Evolutionary conservation across 257 asterid genomes (phyloP), one percentile per base, ranked within the genome.

Genomic region (Lithospermum erythrorhizon): DNA sequence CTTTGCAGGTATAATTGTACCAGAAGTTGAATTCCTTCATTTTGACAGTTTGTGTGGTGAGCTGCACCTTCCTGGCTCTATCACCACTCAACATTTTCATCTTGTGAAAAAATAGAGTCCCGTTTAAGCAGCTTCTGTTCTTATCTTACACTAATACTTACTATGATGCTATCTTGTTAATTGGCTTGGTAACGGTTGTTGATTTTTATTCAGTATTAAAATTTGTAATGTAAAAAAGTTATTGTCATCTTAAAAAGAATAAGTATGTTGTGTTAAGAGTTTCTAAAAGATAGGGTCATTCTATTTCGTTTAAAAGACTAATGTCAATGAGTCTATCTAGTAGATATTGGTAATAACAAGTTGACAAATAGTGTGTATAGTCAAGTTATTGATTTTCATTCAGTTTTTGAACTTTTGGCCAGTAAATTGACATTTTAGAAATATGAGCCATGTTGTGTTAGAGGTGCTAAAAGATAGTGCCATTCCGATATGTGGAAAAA

Each of bases 1-100:
- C 97, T 22, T 79, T 93, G 82, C 98, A 93, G 98, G 98, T 91
- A 78, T 64, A 72, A 22, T 60, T 56, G 25, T 58, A 55, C 41
- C 65, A 16, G 18, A 20, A 29, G 51, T 45, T 27, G 17, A 23
- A 30, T 27, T 30, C 35, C 21, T 48, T 35, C 16, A 6, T 58
- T 47, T 2, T 22, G 57, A 25, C 25, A 53, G 57, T 2, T 11
- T 15, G 21, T 1, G 49, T 32, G 17, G 16, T 3, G 18, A 41
- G 49, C 4, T 14, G 16, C 49, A 41, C 49, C 49, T 41, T 41
- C 49, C 49, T 41, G 49, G 15, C 49, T 41, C 4, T 8, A 41
- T 11, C 16, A 11, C 49, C 49, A 41, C 49, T 41, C 49, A 13
- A 41, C 14, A 4, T 5, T n/a, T 41, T 41, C 18, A 11, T 41